Base-by-base conservation (phyloP, 306 rosid species). In the Cicer judaicum region DNA sequence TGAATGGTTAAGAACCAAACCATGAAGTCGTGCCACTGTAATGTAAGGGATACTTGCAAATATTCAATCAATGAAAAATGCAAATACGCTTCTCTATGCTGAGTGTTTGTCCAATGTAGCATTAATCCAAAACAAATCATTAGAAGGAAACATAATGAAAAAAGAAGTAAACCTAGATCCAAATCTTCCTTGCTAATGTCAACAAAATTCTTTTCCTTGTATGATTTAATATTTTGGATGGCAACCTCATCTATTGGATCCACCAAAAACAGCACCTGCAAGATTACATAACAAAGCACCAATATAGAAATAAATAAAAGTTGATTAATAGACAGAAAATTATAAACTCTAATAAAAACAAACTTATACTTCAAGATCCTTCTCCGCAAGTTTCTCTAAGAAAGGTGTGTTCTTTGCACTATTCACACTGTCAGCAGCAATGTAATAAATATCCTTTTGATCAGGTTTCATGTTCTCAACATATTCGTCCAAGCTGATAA, bases 171-270 rank as follows among this genome's bases (percentile, higher is more conserved):
- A 94, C 99, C 99, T 84, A 94, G 80, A 80, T 92, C 96, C 76
- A 94, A 81, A 77, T 92, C 99, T 86, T 94, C 98, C 89, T 94
- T 94, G 96, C 95, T 92, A 86, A 92, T 92, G 82, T 94, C 99
- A 77, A 92, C 84, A 74, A 94, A 94, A 80, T 90, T 85, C 84
- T 92, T 94, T 24, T 94, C 99, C 88, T 92, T 92, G 84, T 84
- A 94, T 53, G 96, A 82, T 78, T 92, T 92, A 54, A 94, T 89
- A 85, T 92, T 94, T 84, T 92, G 97, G 85, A 94, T 44, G 65
- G 99, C 96, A 79, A 94, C 87, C 89, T 94, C 99, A 7, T 94
- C 98, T 64, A 94, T 94, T 39, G 99, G 93, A 83, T 94, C 99
- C 65, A 94, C 98, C 77, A 94, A 89, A 85, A 68, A 94, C 81